These are phyloP conservation scores for Aureobasidium mangrovei DNA, from an alignment of 2,329 filamentous ascomycete genomes.

Conservation along the genomic window DNA sequence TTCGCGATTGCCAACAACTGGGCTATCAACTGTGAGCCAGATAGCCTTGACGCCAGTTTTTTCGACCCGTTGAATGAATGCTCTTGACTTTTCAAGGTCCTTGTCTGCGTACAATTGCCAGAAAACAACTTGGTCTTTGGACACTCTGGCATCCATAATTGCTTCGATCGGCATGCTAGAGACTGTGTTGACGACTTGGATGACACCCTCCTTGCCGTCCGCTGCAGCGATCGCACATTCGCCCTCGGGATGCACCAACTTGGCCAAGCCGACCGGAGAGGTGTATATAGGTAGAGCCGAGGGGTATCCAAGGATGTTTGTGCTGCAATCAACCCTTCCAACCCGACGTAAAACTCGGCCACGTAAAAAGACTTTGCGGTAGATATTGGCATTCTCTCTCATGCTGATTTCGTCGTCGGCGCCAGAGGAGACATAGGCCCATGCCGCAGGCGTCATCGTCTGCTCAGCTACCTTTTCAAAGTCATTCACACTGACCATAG, in stretches of 20 bases:
- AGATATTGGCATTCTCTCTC: conserved; percentile 31
- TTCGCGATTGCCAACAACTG: conserved; percentile 47
- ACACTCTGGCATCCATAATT: conserved; percentile 21
- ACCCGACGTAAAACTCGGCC: conserved; percentile 37
- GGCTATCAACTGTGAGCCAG: conserved; percentile 51
- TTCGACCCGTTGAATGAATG: conserved; percentile 40
- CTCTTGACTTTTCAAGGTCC: conserved; percentile 41
- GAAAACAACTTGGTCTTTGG: conserved; percentile 32
- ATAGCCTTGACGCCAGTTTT: conserved; percentile 43
- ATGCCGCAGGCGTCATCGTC: conserved; percentile 28
- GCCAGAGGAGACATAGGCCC: conserved; percentile 38
- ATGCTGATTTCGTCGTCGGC: conserved; percentile 40
- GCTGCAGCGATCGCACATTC: conserved; percentile 25
- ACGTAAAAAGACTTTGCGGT: conserved; percentile 35
- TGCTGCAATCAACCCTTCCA: conserved; percentile 24
- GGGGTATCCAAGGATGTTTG: conserved; percentile 24
- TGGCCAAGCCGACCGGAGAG: conserved; percentile 26
- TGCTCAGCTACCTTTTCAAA: conserved; percentile 31
- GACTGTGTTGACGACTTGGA: conserved; percentile 24
- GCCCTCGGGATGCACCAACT: conserved; percentile 26
- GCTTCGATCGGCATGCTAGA: conserved; percentile 22
- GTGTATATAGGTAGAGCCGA: conserved; percentile 27
- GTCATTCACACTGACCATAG: conserved; percentile 38
- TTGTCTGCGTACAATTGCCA: conserved; percentile 55
- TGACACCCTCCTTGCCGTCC: conserved; percentile 20